Evolutionary conservation across 768 basidiomycete species (phyloP), one percentile per base, ranked within the genome.

Genomic region (Dioszegia hungarica): DNA sequence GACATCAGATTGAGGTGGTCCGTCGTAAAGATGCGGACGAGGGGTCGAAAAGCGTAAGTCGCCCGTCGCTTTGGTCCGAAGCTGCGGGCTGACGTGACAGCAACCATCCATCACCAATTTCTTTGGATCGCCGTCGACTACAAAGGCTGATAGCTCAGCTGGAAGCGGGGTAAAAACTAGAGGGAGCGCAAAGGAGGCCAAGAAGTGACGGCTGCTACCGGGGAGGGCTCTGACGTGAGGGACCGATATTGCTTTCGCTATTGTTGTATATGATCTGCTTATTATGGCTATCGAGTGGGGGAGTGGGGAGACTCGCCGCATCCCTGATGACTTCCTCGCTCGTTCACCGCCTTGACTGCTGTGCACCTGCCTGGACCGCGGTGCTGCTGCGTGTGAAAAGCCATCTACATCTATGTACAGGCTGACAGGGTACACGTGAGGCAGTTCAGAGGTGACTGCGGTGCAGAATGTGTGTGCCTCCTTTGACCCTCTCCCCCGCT

Each of bases 51-150:
- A 61, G 33, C 27, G 69, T 67, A 34, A 59, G 62, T 56, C 28
- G 2, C 10, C 8, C 33, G 25, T 9, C 24, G 10, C 24, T 10
- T 28, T 15, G 22, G 11, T 39, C 12, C n/a, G n/a, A 19, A n/a
- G 58, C 44, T 17, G 27, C 29, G 48, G 17, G 31, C 41, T 57
- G 40, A 48, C 31, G 6, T 22, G 19, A 17, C 43, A 72, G 70
- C 70, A 72, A 72, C 67, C 67, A 1, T 48, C 63, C 17, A 72
- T 72, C 25, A 68, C 67, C 27, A 63, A 45, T 33, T 72, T 72
- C 52, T 72, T 72, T 57, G 62, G 62, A 27, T 54, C 62, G 2
- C 66, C 69, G 8, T 43, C 36, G 5, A n/a, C 11, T 20, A 20
- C 40, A 22, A 46, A 56, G 36, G 38, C 39, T 2, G 41, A 52